Evolutionary conservation across 192 early-diverging fungal species (phyloP).

Genomic region (Podila minutissima): DNA sequence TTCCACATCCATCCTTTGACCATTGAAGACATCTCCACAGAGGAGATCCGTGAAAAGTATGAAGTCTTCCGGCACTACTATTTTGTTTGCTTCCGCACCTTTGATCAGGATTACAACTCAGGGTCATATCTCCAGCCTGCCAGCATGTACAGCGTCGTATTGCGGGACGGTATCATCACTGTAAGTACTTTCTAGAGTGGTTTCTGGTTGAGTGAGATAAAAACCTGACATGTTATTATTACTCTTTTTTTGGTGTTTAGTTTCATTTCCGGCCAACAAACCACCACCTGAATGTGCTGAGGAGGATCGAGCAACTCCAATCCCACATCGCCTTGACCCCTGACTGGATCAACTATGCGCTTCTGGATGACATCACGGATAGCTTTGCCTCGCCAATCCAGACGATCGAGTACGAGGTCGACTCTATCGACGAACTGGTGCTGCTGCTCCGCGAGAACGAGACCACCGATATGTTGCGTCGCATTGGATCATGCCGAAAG

Average conservation of each 20-base stretch:
- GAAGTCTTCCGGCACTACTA: slow-evolving; percentile 88
- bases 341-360: slow-evolving; percentile 95
- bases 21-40: slow-evolving; percentile 85
- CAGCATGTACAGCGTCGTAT: slow-evolving; percentile 70
- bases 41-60: slow-evolving; percentile 92
- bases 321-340: slow-evolving; percentile 87
- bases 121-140: slow-evolving; percentile 70
- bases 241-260: slow-evolving; percentile 26
- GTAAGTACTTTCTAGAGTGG: slow-evolving; percentile 32
- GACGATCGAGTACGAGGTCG: slow-evolving; percentile 92
- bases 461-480: slow-evolving; percentile 76
- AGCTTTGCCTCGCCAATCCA: slow-evolving; percentile 85
- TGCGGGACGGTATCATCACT: slow-evolving; percentile 72
- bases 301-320: slow-evolving; percentile 82
- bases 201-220: not conserved
- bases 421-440: slow-evolving; percentile 93
- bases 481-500: slow-evolving; percentile 78
- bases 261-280: slow-evolving; percentile 82
- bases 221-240: not conserved
- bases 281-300: slow-evolving; percentile 85
- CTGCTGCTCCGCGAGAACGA: slow-evolving; percentile 90
- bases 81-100: slow-evolving; percentile 87
- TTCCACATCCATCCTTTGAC: slow-evolving; percentile 81
- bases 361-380: slow-evolving; percentile 95
- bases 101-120: slow-evolving; percentile 69